phyloP scores from a whole-genome alignment of 768 basidiomycete species.

The Rhizopogon roseolus region DNA sequence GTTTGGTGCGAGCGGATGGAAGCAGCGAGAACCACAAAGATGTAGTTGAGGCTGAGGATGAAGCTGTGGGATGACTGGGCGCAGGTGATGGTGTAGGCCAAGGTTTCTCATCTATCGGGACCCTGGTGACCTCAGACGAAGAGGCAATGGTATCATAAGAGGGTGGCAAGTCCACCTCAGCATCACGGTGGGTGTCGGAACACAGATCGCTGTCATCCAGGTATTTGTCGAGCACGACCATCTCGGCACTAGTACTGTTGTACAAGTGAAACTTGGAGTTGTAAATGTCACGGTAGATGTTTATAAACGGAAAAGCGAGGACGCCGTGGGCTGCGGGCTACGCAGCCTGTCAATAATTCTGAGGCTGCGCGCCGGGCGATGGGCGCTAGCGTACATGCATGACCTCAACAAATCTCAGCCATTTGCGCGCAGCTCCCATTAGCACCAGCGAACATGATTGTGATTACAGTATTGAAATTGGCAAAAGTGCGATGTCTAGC shows the following conservation, averaged over 20 bases:
- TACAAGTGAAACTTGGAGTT: background rate
- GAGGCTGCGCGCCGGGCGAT: no score
- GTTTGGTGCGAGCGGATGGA: conserved; percentile 28
- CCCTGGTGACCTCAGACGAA: background rate
- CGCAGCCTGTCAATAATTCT: background rate
- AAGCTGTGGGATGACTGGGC: background rate
- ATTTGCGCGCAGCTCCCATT: no score
- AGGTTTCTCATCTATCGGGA: conserved; percentile 10
- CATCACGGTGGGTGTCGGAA: background rate
- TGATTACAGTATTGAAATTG: no score
- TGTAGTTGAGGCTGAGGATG: background rate
- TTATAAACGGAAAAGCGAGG: background rate
- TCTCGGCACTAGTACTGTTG: background rate
- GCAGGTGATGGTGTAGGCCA: background rate
- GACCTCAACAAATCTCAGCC: no score
- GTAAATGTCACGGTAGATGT: no score
- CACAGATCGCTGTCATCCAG: conserved; percentile 6
- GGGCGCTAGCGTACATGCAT: no score
- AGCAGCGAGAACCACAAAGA: conserved; percentile 14
- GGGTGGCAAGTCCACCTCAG: conserved; percentile 13
- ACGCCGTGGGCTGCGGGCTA: background rate
- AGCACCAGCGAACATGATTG: no score
- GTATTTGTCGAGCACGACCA: conserved; percentile 19
- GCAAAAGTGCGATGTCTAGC: no score
- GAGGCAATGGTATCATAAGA: conserved; percentile 19